A percentile compares a stretch with the other conserved stretches of the same genome.
Evolutionary conservation across 164 flowering plant genomes (phyloP).

Genomic region (Buxus sempervirens): DNA sequence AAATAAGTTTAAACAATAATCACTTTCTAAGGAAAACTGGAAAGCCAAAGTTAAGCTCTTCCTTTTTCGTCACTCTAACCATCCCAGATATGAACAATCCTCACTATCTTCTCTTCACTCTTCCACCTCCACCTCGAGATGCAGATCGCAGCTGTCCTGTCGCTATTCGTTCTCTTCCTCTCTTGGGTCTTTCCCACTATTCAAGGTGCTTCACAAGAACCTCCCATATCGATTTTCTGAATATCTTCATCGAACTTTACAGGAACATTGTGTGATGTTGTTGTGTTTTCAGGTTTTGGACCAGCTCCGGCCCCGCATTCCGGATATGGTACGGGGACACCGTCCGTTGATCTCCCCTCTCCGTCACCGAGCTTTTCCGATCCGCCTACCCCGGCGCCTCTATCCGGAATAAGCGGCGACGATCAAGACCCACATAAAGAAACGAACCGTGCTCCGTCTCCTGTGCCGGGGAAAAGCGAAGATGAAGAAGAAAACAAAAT

Average conservation of each 20-base stretch:
- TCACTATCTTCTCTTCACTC: neutral
- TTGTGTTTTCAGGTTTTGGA: slow-evolving; percentile 4
- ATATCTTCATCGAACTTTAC: neutral
- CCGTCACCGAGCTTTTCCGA: neutral
- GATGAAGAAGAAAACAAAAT: neutral
- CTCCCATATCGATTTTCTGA: neutral
- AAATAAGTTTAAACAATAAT: neutral
- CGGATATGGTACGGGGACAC: neutral
- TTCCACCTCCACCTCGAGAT: slow-evolving; percentile 3
- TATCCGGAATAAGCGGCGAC: neutral
- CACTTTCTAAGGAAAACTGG: slow-evolving; percentile 3
- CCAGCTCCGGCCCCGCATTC: slow-evolving; percentile 18
- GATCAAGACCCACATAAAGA: neutral
- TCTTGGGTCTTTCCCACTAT: slow-evolving; percentile 7
- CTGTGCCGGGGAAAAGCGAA: slow-evolving; percentile 1
- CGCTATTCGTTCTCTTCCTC: slow-evolving; percentile 5
- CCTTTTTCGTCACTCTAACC: neutral
- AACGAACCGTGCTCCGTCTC: slow-evolving; percentile 1
- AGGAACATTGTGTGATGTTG: neutral
- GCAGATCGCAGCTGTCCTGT: slow-evolving; percentile 14
- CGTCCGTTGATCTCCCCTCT: slow-evolving; percentile 1
- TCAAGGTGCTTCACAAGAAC: slow-evolving; percentile 11
- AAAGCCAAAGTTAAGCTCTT: neutral
- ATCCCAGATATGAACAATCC: neutral
- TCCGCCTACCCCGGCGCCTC: slow-evolving; percentile 9